These are phyloP conservation scores for Coemansia sp. DNA, from an alignment of 192 early-diverging fungal genomes.

Conservation along the genomic window DNA sequence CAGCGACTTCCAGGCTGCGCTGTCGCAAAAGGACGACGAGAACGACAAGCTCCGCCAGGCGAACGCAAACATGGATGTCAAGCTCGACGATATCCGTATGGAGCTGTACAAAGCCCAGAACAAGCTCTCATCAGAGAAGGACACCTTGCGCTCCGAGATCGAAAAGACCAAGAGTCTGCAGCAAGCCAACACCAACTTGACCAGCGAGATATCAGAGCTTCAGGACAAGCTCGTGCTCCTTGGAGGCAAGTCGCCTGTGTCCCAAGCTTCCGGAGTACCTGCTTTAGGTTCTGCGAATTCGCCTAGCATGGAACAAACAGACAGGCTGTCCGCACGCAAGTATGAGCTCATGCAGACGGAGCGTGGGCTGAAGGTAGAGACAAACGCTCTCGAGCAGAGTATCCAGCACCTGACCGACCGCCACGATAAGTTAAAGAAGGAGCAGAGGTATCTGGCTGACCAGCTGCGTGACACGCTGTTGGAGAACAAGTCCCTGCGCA, in stretches of 20 bases:
- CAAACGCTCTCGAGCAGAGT: conserved; percentile 16
- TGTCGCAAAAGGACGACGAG: conserved; percentile 11
- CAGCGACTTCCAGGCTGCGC: conserved; percentile 13
- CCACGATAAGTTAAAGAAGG: conserved; percentile 21
- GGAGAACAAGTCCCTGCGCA: conserved; percentile 36
- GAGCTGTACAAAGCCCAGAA: conserved; percentile 10
- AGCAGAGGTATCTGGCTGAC: conserved; percentile 34
- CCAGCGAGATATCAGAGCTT: background rate
- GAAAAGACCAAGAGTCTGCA: conserved; percentile 10
- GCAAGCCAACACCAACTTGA: background rate
- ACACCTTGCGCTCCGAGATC: conserved; percentile 6
- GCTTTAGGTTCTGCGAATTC: conserved; percentile 13
- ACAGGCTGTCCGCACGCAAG: background rate
- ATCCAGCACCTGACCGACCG: conserved; percentile 16
- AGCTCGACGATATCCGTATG: conserved; percentile 18
- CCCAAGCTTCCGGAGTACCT: background rate
- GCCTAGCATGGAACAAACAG: conserved; percentile 12
- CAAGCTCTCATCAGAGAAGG: conserved; percentile 7
- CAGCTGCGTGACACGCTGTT: conserved; percentile 32
- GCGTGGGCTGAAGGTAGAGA: conserved; percentile 5
- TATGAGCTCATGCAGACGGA: conserved; percentile 6
- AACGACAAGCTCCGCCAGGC: conserved; percentile 29
- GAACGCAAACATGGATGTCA: conserved; percentile 13
- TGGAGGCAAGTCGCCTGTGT: background rate
- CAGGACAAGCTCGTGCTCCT: conserved; percentile 8